Evolutionary conservation across 768 basidiomycete genomes (phyloP).

Genomic region (Agaricus subrufescens): DNA sequence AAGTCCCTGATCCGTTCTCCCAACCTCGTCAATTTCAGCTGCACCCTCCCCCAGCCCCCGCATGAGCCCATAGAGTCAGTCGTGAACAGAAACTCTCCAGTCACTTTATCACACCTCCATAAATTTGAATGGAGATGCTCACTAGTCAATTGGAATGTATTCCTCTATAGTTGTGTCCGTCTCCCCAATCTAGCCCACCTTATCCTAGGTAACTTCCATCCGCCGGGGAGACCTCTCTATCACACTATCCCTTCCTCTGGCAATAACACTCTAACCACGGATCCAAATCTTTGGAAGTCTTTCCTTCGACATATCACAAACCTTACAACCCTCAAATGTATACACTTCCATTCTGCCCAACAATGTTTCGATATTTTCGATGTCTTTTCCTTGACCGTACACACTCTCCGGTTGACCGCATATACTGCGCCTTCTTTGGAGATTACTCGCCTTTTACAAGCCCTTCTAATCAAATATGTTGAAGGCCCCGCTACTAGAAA

Average conservation of each 20-base stretch:
- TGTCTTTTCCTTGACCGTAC: neutral
- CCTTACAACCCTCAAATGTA: neutral
- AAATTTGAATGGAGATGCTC: constrained; percentile 9
- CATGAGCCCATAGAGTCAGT: neutral
- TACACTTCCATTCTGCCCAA: neutral
- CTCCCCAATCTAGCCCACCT: neutral
- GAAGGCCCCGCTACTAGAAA: neutral
- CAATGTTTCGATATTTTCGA: constrained; percentile 1
- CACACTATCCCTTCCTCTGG: neutral
- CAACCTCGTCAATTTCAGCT: neutral
- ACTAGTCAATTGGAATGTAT: neutral
- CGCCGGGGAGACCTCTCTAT: neutral
- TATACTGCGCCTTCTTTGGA: neutral
- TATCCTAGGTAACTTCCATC: neutral
- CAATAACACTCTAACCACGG: neutral
- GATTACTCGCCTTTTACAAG: neutral
- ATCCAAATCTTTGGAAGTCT: neutral
- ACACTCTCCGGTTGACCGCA: neutral
- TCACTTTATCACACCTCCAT: neutral
- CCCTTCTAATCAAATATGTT: neutral
- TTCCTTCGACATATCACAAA: neutral
- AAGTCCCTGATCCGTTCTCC: neutral
- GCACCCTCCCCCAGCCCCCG: neutral
- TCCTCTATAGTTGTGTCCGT: neutral
- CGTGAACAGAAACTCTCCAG: neutral